These are phyloP conservation scores for Lolium perenne DNA, from an alignment of 176 grass and related monocot genomes.

Conservation along the genomic window DNA sequence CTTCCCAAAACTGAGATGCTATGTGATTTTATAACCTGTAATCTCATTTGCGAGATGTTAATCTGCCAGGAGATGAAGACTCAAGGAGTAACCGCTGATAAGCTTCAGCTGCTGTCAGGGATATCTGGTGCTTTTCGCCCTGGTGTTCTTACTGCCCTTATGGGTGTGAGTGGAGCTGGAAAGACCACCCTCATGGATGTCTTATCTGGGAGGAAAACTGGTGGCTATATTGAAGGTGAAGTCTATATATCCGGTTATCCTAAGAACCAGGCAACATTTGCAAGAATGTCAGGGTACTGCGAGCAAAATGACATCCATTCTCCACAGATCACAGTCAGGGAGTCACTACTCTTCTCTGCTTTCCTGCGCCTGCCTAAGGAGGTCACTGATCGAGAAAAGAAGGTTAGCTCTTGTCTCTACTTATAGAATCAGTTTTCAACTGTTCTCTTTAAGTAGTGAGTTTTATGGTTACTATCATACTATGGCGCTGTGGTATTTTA, in stretches of 20 bases:
- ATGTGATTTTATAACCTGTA: slow-evolving; percentile 26
- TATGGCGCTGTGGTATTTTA: slow-evolving; percentile 20
- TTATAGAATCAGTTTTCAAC: neutral
- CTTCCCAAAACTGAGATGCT: slow-evolving; percentile 17
- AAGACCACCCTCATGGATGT: slow-evolving; percentile 89
- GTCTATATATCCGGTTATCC: slow-evolving; percentile 71
- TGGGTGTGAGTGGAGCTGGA: slow-evolving; percentile 78
- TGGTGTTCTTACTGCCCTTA: slow-evolving; percentile 75
- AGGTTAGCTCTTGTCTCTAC: slow-evolving; percentile 50
- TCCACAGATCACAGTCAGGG: slow-evolving; percentile 70
- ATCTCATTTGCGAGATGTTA: slow-evolving; percentile 38
- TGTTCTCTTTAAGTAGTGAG: neutral
- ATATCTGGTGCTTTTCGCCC: slow-evolving; percentile 74
- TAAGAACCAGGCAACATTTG: slow-evolving; percentile 77
- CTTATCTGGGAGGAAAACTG: slow-evolving; percentile 79
- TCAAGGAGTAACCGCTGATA: slow-evolving; percentile 60
- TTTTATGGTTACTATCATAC: slow-evolving; percentile 16
- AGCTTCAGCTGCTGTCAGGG: slow-evolving; percentile 69
- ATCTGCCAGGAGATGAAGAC: slow-evolving; percentile 75
- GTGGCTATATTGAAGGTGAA: slow-evolving; percentile 77
- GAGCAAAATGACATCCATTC: slow-evolving; percentile 87
- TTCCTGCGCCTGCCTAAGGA: slow-evolving; percentile 65
- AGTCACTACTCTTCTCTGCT: slow-evolving; percentile 78
- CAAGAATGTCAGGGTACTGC: slow-evolving; percentile 82
- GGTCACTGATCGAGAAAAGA: slow-evolving; percentile 63